Evolutionary conservation across 2,329 filamentous ascomycete species (phyloP), one percentile per base, ranked within the genome.

Genomic region (Claviceps sp.): DNA sequence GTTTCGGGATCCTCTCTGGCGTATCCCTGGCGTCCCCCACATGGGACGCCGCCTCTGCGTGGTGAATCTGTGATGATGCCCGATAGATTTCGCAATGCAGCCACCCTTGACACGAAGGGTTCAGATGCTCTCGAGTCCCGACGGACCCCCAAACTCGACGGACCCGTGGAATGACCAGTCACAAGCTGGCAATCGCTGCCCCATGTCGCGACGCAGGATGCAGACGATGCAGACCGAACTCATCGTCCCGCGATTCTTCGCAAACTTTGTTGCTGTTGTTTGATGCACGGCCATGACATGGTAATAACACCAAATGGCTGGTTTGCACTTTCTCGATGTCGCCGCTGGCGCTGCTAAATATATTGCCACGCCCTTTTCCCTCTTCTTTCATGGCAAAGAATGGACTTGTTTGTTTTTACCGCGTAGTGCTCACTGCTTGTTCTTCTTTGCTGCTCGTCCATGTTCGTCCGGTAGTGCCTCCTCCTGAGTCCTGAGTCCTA

Each of bases 61-160:
- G 5, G 41, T 44, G n/a, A n/a, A n/a, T n/a, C n/a, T n/a, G n/a
- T n/a, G 24, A 34, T 43, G 18, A 50, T 50, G 41, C 48, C 50
- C 50, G 50, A 51, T 20, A 52, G 44, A 52, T 52, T 52, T 52
- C 50, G 50, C 50, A 52, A 37, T 38, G 20, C 20, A 30, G 42
- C 48, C 48, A 42, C 47, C n/a, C 13, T 43, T 9, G 18, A 43
- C 40, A 43, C 30, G 8, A 44, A 44, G 40, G 48, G 41, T 50
- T 24, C 30, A 14, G 40, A 30, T 18, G 48, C 48, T 34, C 30
- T 34, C 24, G 22, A 22, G 22, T 22, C 7, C 2, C 26, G 26
- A 26, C 26, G 24, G 5, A 24, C 24, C 24, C 24, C 24, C 24
- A 24, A 26, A 26, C 26, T 26, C 42, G 48, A 50, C 48, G 20